Evolutionary conservation across 768 basidiomycete species (phyloP), one percentile per base, ranked within the genome.

Genomic region (Candolleomyces aberdarensis): DNA sequence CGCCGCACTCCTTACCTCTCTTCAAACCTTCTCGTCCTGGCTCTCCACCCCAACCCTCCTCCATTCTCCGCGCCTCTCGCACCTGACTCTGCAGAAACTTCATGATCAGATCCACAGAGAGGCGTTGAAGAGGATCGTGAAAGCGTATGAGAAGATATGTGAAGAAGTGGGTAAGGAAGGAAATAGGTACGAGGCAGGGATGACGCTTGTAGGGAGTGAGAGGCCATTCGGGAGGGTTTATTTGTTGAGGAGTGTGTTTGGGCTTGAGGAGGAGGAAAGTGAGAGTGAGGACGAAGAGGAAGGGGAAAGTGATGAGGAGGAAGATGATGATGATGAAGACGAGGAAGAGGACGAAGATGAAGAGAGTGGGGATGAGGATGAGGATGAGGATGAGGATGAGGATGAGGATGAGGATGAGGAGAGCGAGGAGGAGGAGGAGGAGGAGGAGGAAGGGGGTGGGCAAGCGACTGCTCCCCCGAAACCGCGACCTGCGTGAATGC

Each of bases 131-230:
- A 80, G 86, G 13, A 76, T 98, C 62, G 88, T 84, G 2, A 73
- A 72, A 32, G 85, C 87, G 3, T 99, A 98, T 74, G 80, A 76
- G 9, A 69, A 78, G 63, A 75, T 98, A 3, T 95, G 90, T 70
- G 88, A 87, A 50, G 85, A 87, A 58, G 90, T 98, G 15, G 82
- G 84, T 68, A 85, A 83, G 57, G 82, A 86, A 46, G 83, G 84
- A 71, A 93, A 93, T 64, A 82, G 80, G 71, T 99, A 98, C 68
- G 95, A 98, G 75, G 96, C 95, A n/a, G 91, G 87, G 15, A 82
- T 86, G 61, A 95, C 94, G 20, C 71, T 96, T 60, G 73, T 96
- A 43, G 90, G 94, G 14, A 86, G 88, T 63, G 88, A 91, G 75
- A 74, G 92, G 71, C 92, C 92, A 19, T 94, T 93, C 75, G 92